Conservation (phyloP, 768 basidiomycete genomes). For the Sistotremastrum niveocremeum region DNA sequence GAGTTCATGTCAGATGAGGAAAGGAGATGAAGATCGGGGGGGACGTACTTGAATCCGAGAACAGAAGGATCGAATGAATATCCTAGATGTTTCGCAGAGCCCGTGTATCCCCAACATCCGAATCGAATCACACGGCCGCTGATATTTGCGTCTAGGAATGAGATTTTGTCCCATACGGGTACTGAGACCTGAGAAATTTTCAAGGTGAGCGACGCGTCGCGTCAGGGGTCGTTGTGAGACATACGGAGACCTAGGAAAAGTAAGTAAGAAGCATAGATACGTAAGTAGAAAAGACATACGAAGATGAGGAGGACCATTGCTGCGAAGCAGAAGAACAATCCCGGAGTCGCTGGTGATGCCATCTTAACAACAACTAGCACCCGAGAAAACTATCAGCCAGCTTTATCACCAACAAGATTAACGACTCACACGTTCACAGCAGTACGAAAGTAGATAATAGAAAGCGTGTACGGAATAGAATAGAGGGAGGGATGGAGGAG, state of each 20-base stretch:
- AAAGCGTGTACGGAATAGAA: too few relatives aligned
- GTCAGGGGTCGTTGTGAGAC: constrained; percentile 2
- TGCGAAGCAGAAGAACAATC: constrained; percentile 57
- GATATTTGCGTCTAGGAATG: constrained; percentile 44
- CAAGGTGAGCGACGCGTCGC: neutral
- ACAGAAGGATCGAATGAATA: constrained; percentile 30
- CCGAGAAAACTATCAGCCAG: too few relatives aligned
- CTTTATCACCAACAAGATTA: too few relatives aligned
- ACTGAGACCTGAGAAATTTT: constrained; percentile 41
- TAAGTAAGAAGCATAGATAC: constrained; percentile 1
- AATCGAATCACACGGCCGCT: constrained; percentile 33
- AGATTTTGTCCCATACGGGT: constrained; percentile 59
- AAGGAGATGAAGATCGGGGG: neutral
- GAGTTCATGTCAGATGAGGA: constrained; percentile 1
- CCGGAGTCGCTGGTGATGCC: constrained; percentile 38
- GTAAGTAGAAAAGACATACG: constrained; percentile 28
- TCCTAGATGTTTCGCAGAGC: constrained; percentile 39
- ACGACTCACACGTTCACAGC: too few relatives aligned
- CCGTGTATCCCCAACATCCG: constrained; percentile 71
- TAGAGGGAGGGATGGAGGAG: too few relatives aligned
- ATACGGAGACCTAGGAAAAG: neutral
- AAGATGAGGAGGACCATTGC: constrained; percentile 59
- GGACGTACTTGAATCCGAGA: constrained; percentile 29
- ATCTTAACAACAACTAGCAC: too few relatives aligned
- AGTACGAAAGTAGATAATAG: too few relatives aligned